Conservation (phyloP, 768 basidiomycete species). For the Mycena capillaripes region DNA sequence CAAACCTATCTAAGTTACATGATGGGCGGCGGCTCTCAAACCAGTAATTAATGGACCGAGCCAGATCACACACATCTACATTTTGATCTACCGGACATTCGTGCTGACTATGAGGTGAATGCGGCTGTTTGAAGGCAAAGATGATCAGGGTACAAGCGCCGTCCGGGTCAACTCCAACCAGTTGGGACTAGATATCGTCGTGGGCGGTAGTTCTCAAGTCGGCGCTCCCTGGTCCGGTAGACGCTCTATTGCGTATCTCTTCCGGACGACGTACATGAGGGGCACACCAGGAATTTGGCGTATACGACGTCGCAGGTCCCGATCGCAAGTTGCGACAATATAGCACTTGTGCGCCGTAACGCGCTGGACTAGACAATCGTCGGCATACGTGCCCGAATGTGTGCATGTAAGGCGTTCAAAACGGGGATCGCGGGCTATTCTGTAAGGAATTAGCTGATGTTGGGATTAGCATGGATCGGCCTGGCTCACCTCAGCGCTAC, state of each 20-base stretch:
- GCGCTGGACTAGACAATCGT: conserved; percentile 97
- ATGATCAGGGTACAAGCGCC: not conserved
- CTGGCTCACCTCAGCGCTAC: conserved; percentile 85
- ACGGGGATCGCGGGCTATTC: conserved; percentile 96
- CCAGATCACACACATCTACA: not conserved
- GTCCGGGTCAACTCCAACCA: too few species aligned
- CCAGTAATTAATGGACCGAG: not conserved
- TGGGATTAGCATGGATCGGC: not conserved
- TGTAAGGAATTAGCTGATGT: conserved; percentile 47
- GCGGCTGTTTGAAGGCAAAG: not conserved
- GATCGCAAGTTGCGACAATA: conserved; percentile 97
- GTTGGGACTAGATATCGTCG: not conserved
- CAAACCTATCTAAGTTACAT: not conserved
- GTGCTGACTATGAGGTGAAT: not conserved
- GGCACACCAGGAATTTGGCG: conserved; percentile 94
- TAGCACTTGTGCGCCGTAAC: conserved; percentile 96
- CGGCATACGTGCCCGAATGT: conserved; percentile 97
- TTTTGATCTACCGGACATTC: not conserved
- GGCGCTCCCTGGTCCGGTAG: conserved; percentile 95
- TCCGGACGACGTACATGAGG: conserved; percentile 96
- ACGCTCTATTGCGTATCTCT: conserved; percentile 94
- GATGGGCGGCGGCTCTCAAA: too few species aligned
- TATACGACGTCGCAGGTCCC: conserved; percentile 92
- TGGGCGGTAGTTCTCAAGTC: conserved; percentile 46
- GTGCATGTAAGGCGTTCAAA: conserved; percentile 95